Evolutionary conservation across 257 asterid genomes (phyloP), one percentile per base, ranked within the genome.

Genomic region (Striga asiatica): DNA sequence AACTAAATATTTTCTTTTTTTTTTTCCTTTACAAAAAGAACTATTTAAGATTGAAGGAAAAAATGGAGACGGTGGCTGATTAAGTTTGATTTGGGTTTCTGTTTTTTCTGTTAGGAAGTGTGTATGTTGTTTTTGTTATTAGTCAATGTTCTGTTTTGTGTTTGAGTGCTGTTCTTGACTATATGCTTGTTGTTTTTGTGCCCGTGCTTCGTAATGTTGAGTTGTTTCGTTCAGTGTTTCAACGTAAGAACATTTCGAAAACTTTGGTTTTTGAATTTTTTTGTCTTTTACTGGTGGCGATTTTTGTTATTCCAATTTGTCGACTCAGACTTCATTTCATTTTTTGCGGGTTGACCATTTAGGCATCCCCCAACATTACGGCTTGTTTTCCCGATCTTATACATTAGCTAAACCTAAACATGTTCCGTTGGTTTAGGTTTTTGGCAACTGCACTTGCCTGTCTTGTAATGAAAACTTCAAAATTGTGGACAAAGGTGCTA

Each of bases 11-110:
- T n/a, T n/a, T n/a, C n/a, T n/a, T n/a, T n/a, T n/a, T n/a, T n/a
- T n/a, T n/a, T n/a, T n/a, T n/a, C n/a, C n/a, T n/a, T n/a, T n/a
- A n/a, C n/a, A n/a, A n/a, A n/a, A n/a, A 37, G n/a, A 69, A 60
- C 58, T 64, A 53, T 76, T 45, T 64, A 52, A 71, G 54, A 65
- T 70, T 55, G 61, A 64, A 58, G 59, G 37, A 65, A 67, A 66
- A 71, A 49, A 24, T 11, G 63, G 64, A 66, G 68, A 66, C 75
- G 48, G 72, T n/a, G 69, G 72, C 74, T 32, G 69, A 60, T 74
- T 62, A 62, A 65, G 42, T 68, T 46, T 66, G 67, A 75, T 67
- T 66, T 64, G 66, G 49, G 48, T 73, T 17, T n/a, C 17, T 41
- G 12, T n/a, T 41, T 14, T 18, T 75, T 65, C 55, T 62, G 74